Base-by-base conservation (phyloP, 2,329 filamentous ascomycete genomes). In the Penicillium sp. region DNA sequence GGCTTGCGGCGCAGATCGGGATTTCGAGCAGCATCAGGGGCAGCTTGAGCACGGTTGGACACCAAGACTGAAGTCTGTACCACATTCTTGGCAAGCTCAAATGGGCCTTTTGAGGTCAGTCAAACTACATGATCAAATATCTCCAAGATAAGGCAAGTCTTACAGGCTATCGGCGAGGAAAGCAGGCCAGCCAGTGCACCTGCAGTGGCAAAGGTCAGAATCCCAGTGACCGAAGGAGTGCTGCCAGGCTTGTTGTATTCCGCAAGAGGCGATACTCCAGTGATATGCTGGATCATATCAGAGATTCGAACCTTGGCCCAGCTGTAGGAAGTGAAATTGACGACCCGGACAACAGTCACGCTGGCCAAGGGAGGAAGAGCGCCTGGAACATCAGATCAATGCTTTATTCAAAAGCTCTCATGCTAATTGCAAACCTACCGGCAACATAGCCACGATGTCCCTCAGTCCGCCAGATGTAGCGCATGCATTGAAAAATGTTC, bases 71-170 rank as follows among this genome's bases (percentile, higher is more conserved):
- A 80, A 9, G 78, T 79, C 62, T 80, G 78, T 16, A 79, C 76
- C 5, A 79, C 78, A 55, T 80, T 80, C 63, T 80, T 80, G 49
- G 78, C 74, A 33, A 79, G 65, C 67, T 80, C 78, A 52, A 80
- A 78, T 1, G 78, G 78, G 57, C 77, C 77, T 55, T 39, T 46
- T 22, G 14, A 39, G 10, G 33, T 24, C 19, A 41, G 39, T 41
- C n/a, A 41, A 41, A 22, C 6, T 26, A 35, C 19, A 9, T 13
- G 4, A 48, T n/a, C n/a, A 52, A 10, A 16, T 21, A 43, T 27
- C 19, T 10, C 39, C 37, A 43, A 39, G 37, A 14, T 8, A 43
- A 24, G 4, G 11, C 21, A 53, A 37, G 19, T 14, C 77, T 62
- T 70, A 79, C 77, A 80, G 43, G 78, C 74, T 58, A 79, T 66